phyloP scores from a whole-genome alignment of 2,329 filamentous ascomycete species.

The Calonectria crousiana region DNA sequence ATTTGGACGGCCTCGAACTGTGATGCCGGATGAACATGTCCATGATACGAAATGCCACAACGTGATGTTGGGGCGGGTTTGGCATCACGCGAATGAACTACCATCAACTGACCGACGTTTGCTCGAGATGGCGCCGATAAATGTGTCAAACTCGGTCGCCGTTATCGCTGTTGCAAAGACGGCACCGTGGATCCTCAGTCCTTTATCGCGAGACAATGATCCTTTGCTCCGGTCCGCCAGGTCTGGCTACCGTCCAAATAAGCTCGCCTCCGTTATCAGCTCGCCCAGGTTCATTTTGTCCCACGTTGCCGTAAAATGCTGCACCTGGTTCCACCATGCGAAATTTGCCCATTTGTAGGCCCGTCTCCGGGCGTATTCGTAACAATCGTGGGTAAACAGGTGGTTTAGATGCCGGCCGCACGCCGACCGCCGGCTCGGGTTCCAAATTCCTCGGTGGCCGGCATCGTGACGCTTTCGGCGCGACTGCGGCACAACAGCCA shows the following conservation, averaged over 20 bases:
- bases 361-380: not conserved
- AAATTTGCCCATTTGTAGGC: not conserved
- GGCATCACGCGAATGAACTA: no score
- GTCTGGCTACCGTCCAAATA: not conserved
- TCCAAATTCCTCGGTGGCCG: not conserved
- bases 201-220: not conserved
- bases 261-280: not conserved
- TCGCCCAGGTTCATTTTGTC: conserved; percentile 1
- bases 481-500: not conserved
- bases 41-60: not conserved
- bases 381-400: not conserved
- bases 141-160: not conserved
- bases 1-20: not conserved
- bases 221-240: not conserved
- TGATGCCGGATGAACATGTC: not conserved
- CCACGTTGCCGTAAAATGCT: not conserved
- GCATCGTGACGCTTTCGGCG: not conserved
- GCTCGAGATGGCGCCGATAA: not conserved
- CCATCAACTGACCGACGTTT: not conserved
- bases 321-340: not conserved
- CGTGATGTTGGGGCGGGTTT: not conserved
- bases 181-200: not conserved
- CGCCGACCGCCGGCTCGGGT: not conserved
- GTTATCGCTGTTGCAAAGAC: not conserved
- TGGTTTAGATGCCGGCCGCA: conserved; percentile 2